These are phyloP conservation scores for Chlorella ohadii DNA, from an alignment of 139 green algal genomes.

Conservation along the genomic window DNA sequence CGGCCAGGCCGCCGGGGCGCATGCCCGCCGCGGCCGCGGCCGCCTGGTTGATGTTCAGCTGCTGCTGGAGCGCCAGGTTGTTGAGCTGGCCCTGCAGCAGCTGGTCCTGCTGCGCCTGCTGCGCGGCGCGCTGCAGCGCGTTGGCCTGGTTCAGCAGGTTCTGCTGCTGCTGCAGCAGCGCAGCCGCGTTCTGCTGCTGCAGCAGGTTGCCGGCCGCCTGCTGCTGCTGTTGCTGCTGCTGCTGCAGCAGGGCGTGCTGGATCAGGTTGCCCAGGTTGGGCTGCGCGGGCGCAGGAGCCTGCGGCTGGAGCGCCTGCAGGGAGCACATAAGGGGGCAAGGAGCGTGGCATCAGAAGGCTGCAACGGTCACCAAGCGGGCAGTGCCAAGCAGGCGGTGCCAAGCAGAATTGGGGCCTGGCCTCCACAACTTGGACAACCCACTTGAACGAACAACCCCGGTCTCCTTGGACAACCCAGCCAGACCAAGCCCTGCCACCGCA, in stretches of 20 bases:
- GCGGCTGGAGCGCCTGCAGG: conserved; percentile 8
- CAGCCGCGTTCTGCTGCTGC: conserved; percentile 20
- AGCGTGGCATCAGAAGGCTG: no score
- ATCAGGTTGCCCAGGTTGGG: conserved; percentile 20
- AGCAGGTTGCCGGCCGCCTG: background rate
- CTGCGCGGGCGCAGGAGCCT: background rate
- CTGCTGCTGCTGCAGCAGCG: conserved; percentile 28
- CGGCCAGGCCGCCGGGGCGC: conserved; percentile 19
- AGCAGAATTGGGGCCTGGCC: no score
- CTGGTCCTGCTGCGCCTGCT: conserved; percentile 38
- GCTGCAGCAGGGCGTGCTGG: conserved; percentile 30
- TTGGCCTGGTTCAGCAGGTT: conserved; percentile 20
- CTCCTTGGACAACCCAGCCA: background rate
- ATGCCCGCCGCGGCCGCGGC: background rate
- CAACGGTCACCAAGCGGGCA: no score
- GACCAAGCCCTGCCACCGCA: no score
- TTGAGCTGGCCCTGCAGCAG: conserved; percentile 38
- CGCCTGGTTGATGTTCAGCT: conserved; percentile 12
- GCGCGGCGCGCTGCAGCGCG: conserved; percentile 6
- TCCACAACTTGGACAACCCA: no score
- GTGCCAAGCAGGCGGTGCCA: no score
- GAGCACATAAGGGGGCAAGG: background rate
- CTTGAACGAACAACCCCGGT: no score
- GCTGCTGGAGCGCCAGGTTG: conserved; percentile 35
- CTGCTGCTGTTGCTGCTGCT: conserved; percentile 31